Percentiles rank a stretch among this genome's conserved stretches.
These are phyloP conservation scores for Arabidopsis thaliana DNA, from an alignment of 345 rosid species.

Conservation along the genomic window DNA sequence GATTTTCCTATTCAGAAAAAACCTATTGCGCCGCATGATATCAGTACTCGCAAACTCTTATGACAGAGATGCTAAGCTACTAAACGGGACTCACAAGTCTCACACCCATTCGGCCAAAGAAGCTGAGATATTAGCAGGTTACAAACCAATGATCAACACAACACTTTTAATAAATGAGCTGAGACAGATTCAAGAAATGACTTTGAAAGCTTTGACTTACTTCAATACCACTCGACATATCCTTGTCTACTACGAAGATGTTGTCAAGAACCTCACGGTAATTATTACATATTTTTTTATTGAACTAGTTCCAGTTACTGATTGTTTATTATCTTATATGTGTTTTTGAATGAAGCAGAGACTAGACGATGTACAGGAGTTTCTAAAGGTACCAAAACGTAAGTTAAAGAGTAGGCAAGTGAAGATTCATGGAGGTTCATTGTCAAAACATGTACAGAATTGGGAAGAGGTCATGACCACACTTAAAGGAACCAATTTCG, in stretches of 20 bases:
- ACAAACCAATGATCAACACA: conserved; percentile 81
- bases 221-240: conserved; percentile 83
- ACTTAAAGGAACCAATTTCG: conserved; percentile 68
- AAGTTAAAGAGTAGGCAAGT: conserved; percentile 81
- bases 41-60: conserved; percentile 92
- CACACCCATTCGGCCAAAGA: conserved; percentile 92
- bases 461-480: conserved; percentile 72
- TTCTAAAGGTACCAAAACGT: conserved; percentile 73
- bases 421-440: conserved; percentile 81
- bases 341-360: conserved; percentile 52
- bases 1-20: conserved; percentile 87
- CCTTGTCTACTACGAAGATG: conserved; percentile 88
- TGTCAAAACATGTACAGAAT: conserved; percentile 65
- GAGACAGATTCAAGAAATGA: conserved; percentile 71
- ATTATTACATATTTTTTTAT: conserved; percentile 11
- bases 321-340: conserved; percentile 4
- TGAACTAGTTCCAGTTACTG: neutral
- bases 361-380: conserved; percentile 66
- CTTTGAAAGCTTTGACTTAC: conserved; percentile 74
- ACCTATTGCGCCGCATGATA: conserved; percentile 87
- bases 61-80: conserved; percentile 72
- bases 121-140: conserved; percentile 93
- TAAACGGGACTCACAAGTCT: conserved; percentile 97
- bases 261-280: conserved; percentile 79
- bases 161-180: conserved; percentile 62